Conservation (phyloP, 257 asterid species). For the Schizonepeta tenuifolia region DNA sequence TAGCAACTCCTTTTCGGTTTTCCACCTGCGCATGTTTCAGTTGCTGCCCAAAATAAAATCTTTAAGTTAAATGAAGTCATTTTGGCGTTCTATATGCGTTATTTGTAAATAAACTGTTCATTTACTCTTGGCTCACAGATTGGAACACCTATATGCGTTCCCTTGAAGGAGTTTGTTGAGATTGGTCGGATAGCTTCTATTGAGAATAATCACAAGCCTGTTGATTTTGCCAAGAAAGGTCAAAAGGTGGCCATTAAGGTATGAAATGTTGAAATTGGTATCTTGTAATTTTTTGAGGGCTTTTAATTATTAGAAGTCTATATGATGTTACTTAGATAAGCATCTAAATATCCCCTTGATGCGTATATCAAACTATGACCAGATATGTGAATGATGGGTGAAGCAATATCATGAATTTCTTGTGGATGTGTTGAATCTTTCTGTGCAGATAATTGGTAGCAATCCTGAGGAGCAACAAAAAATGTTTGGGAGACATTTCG, state of each 20-base stretch:
- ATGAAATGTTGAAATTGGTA: slow-evolving; percentile 27
- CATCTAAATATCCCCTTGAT: background rate
- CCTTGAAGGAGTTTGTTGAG: slow-evolving; percentile 76
- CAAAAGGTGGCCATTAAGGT: slow-evolving; percentile 96
- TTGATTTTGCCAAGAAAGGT: slow-evolving; percentile 90
- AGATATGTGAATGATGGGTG: background rate
- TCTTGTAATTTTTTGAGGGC: background rate
- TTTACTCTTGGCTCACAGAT: slow-evolving; percentile 34
- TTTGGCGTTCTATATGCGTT: too few species aligned
- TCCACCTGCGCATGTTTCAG: background rate
- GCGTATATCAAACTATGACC: background rate
- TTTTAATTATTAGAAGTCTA: background rate
- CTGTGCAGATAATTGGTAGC: slow-evolving; percentile 73
- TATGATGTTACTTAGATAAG: slow-evolving; percentile 8
- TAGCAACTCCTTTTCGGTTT: background rate
- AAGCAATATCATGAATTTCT: background rate
- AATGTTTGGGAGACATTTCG: slow-evolving; percentile 97
- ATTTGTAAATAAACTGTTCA: too few species aligned
- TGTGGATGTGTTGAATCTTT: slow-evolving; percentile 9
- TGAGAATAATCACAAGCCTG: slow-evolving; percentile 89
- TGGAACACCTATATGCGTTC: slow-evolving; percentile 91
- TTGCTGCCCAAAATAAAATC: background rate
- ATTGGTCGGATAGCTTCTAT: slow-evolving; percentile 91
- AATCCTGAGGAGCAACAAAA: slow-evolving; percentile 92
- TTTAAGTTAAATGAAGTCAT: too few species aligned